Base-by-base conservation (phyloP, 345 rosid genomes). In the Geranium rotundifolium region DNA sequence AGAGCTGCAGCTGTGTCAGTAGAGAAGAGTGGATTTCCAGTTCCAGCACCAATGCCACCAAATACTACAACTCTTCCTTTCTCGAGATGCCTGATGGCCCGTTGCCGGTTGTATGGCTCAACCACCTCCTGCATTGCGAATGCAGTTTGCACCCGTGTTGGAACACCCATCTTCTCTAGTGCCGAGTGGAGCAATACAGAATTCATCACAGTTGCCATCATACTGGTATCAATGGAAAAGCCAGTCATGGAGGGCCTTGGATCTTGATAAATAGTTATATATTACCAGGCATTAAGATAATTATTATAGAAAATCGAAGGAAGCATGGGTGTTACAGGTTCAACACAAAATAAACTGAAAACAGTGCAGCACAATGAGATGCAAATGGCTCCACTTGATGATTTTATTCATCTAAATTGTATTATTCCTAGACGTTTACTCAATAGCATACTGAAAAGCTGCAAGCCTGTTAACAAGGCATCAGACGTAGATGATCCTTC, bases 171-270 rank as follows among this genome's bases (percentile, higher is more conserved):
- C 80, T 89, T 89, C 74, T 89, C 98, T 65, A 91, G 71, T 13
- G 95, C 82, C 61, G 96, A 86, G 59, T 91, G 98, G 57, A 91
- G 86, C 75, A 91, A 80, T 54, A 84, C 70, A 52, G 92, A 82
- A 69, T 87, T 91, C 96, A 91, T 91, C 72, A 86, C 92, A 16
- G 95, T 85, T 59, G 92, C 96, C 95, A 86, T 91, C 95, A 85
- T 86, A 66, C 96, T 89, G 84, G 29, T 20, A 73, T 67, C 65
- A 17, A 71, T 54, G 31, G 29, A 54, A 19, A 46, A 55, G 34
- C 59, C 49, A 66, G 59, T 34, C 19, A 39, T 59, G 37, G 17
- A 56, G 20, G n/a, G 41, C 10, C 6, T 4, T 8, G 41, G 10
- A 34, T 34, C 41, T 34, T 34, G 7, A 34, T 34, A 34, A 34